Evolutionary conservation across 1,284 basidiomycete species (phyloP).

Genomic region (Ceratobasidium sp.): DNA sequence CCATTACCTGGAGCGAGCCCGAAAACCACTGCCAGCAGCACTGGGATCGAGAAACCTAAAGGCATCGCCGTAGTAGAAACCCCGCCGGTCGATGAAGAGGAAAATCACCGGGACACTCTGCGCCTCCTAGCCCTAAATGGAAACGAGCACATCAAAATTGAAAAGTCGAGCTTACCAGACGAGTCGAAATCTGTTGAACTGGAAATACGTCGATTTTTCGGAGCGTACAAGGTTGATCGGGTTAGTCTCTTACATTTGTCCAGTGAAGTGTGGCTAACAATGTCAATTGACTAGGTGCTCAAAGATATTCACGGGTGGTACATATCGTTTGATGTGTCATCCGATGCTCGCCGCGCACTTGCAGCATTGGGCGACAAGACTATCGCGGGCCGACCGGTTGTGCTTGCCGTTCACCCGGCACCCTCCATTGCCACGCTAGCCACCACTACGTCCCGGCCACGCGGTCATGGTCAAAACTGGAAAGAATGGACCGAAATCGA

Average conservation of each 20-base stretch:
- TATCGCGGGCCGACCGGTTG: slow-evolving; percentile 70
- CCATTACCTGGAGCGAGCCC: slow-evolving; percentile 29
- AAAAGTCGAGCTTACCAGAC: slow-evolving; percentile 54
- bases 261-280: slow-evolving; percentile 10
- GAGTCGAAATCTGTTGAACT: slow-evolving; percentile 39
- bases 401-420: slow-evolving; percentile 67
- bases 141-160: slow-evolving; percentile 72
- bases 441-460: slow-evolving; percentile 36
- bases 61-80: not conserved
- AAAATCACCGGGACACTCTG: slow-evolving; percentile 56
- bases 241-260: slow-evolving; percentile 58
- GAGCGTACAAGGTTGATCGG: slow-evolving; percentile 73
- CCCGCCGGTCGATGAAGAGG: slow-evolving; percentile 58
- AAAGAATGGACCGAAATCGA: slow-evolving; percentile 69
- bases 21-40: not conserved
- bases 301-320: slow-evolving; percentile 76
- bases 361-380: slow-evolving; percentile 41
- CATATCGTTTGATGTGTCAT: slow-evolving; percentile 71
- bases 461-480: slow-evolving; percentile 39
- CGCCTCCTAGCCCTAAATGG: slow-evolving; percentile 70
- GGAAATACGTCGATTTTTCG: slow-evolving; percentile 55
- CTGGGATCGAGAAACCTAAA: slow-evolving; percentile 33
- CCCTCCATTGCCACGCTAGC: slow-evolving; percentile 52
- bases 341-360: slow-evolving; percentile 66
- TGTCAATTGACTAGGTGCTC: slow-evolving; percentile 64